Conservation (phyloP, 495 filamentous ascomycete species). For the Lasiosphaeria miniovina region DNA sequence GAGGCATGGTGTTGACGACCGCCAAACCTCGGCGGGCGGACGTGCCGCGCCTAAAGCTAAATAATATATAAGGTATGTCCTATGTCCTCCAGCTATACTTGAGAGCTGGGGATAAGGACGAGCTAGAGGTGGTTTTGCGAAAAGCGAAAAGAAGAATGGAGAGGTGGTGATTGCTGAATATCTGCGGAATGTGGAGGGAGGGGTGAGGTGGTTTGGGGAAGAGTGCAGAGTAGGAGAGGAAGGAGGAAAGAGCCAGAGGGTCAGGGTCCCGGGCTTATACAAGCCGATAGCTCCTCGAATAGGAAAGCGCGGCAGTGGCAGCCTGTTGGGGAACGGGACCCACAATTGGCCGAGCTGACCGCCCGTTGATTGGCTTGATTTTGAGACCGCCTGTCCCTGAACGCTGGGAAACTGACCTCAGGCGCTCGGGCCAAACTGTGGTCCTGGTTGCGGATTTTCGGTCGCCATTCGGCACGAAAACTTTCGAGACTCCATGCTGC, state of each 20-base stretch:
- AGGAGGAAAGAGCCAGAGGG: not conserved
- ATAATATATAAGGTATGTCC: no score
- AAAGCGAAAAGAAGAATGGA: no score
- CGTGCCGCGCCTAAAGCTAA: no score
- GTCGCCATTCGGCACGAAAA: constrained; percentile 17
- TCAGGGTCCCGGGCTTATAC: not conserved
- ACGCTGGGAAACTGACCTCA: constrained; percentile 4
- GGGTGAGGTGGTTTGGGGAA: not conserved
- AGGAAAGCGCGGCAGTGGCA: not conserved
- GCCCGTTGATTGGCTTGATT: constrained; percentile 3
- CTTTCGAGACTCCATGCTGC: constrained; percentile 17
- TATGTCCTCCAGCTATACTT: no score
- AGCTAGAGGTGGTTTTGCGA: no score
- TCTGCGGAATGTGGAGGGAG: not conserved
- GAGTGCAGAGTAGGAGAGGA: not conserved
- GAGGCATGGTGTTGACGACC: constrained; percentile 12
- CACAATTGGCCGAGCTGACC: no score
- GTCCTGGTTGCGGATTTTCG: constrained; percentile 16
- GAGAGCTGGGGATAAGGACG: no score
- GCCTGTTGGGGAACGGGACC: not conserved
- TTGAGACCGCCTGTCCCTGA: not conserved
- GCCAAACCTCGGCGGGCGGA: not conserved
- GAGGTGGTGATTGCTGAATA: not conserved
- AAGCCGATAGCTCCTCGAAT: not conserved
- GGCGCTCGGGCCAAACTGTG: constrained; percentile 14